Evolutionary conservation across 1,284 basidiomycete genomes (phyloP).

Genomic region (Ustilago trichophora): DNA sequence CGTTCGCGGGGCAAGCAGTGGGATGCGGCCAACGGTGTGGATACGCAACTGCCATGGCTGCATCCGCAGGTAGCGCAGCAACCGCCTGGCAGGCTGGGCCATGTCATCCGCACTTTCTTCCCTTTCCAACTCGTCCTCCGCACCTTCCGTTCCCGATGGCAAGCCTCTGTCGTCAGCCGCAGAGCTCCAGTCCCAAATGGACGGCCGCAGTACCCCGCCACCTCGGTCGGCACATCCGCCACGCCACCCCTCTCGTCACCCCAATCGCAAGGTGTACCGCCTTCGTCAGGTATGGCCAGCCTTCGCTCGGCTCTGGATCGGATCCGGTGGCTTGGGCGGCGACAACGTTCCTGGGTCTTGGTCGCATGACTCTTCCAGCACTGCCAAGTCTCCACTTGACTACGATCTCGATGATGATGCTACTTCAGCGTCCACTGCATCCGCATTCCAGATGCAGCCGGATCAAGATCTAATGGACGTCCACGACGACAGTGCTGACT

Average conservation of each 20-base stretch:
- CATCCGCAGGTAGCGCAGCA: constrained; percentile 59
- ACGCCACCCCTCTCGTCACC: constrained; percentile 5
- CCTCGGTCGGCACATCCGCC: constrained; percentile 6
- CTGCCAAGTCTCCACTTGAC: constrained; percentile 27
- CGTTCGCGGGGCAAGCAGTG: constrained; percentile 8
- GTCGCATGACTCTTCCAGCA: constrained; percentile 3
- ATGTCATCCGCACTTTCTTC: constrained; percentile 50
- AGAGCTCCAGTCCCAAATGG: constrained; percentile 44
- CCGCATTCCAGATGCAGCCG: constrained; percentile 17
- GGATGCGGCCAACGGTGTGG: constrained; percentile 15
- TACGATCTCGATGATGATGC: constrained; percentile 37
- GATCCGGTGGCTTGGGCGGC: not conserved
- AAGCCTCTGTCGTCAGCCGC: constrained; percentile 26
- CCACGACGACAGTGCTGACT: constrained; percentile 56
- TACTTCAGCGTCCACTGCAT: constrained; percentile 24
- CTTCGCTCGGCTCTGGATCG: constrained; percentile 36
- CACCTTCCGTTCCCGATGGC: constrained; percentile 22
- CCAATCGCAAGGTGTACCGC: constrained; percentile 10
- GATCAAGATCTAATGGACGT: constrained; percentile 54
- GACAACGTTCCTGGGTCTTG: constrained; percentile 3
- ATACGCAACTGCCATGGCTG: constrained; percentile 40
- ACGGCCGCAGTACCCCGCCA: constrained; percentile 26
- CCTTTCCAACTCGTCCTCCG: constrained; percentile 29
- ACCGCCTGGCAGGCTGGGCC: constrained; percentile 61
- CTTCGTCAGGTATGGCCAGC: constrained; percentile 32